Base-by-base conservation (phyloP, 805 yeast species). In the Yarrowia yakushimensis region DNA sequence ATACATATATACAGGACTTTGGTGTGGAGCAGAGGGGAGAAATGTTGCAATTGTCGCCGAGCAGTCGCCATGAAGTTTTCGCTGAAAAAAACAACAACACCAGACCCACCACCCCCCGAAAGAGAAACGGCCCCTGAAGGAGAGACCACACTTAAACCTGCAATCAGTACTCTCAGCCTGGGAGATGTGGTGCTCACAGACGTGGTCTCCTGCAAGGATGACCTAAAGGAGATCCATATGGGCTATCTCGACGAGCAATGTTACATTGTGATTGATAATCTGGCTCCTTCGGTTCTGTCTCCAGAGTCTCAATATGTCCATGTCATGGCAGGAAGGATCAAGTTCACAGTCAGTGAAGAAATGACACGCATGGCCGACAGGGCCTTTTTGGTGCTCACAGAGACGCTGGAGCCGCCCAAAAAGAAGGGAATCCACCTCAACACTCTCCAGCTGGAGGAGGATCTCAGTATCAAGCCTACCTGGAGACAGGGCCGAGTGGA, bases 211-310 rank as follows among this genome's bases (percentile, higher is more conserved):
- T 48, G 39, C 28, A 48, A 48, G 15, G 55, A 48, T 10, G 55
- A 48, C 2, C 20, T 31, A 22, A 48, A 48, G 8, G 39, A 31
- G 15, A 22, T 48, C 17, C 55, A 48, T 4, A 33, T 48, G 55
- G 55, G 55, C 13, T 48, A 48, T 12, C 39, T 48, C 20, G 22
- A 48, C 11, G 55, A 33, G n/a, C 55, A 48, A 30, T 48, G 55
- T 12, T 33, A 48, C 18, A 48, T 48, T 31, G 55, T 48, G 22
- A 31, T 48, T 22, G 55, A 48, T 20, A 48, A 46, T 11, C 8
- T 48, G 15, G 37, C 37, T 7, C 54, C 54, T 5, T 31, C 28
- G 0, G 9, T 15, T 4, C 2, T 22, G 15, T 46, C 37, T n/a
- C 54, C 55, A 9, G 30, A 31, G 15, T 10, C 30, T 2, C 27